Base-by-base conservation (phyloP, 192 early-diverging fungal genomes). In the Phycomyces blakesleeanus region DNA sequence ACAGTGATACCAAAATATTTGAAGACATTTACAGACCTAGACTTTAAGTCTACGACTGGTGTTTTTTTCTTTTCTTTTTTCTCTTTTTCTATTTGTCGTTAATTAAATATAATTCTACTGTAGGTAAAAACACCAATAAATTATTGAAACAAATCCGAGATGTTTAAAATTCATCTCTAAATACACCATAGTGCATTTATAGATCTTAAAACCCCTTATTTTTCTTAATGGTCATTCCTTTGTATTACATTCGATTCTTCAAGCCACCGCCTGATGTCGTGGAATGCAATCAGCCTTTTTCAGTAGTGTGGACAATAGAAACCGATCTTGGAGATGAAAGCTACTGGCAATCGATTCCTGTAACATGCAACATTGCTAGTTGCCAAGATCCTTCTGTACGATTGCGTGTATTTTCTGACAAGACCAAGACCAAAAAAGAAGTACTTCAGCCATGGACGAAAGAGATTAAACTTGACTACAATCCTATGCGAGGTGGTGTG, bases 281-380 rank as follows among this genome's bases (percentile, higher is more conserved):
- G 0, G 5, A 38, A 24, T 64, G 57, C 24, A 34, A 39, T 20
- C 64, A 72, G 40, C 55, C 63, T 15, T 72, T 72, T 40, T 57
- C 51, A 4, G 52, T 72, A 7, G 70, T 72, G 14, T 61, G 64
- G 64, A 61, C 51, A 39, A 66, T 72, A 26, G 64, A 66, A 14
- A 72, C 38, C n/a, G 70, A 72, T 72, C 55, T 72, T 10, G 64
- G 64, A n/a, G 70, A 72, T 51, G 27, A 57, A 20, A 26, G 54
- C 2, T 66, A 55, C 16, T 61, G 58, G 70, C 52, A 55, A 44
- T 24, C 70, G 14, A 40, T 62, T 26, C 47, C 55, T 26, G 34
- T 62, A 29, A 57, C 54, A 16, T 61, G 47, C 4, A 34, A 2
- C 29, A 34, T 34, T 34, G 29, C 29, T 34, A 7, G 7, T 5